phyloP scores from a whole-genome alignment of 176 grass and related monocot genomes.

The Eremochloa ophiuroides region DNA sequence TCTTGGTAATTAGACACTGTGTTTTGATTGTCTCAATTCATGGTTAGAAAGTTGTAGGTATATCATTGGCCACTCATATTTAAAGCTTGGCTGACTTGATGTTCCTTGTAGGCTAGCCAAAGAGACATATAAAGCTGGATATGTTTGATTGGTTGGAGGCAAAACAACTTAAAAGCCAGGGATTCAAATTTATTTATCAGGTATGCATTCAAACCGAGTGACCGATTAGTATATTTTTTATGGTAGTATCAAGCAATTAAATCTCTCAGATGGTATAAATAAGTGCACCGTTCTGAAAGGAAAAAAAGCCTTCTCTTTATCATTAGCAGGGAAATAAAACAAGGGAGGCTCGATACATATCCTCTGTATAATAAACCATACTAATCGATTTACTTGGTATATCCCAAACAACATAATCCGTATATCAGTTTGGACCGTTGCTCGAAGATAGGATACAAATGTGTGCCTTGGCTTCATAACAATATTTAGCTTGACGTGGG shows the following conservation, averaged over 20 bases:
- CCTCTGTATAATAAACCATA: no score
- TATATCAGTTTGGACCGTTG: neutral
- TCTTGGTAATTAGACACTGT: no score
- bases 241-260: neutral
- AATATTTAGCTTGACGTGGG: neutral
- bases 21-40: no score
- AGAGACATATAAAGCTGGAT: constrained; percentile 87
- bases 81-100: neutral
- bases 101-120: constrained; percentile 65
- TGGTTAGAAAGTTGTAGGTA: no score
- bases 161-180: constrained; percentile 72
- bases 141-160: constrained; percentile 75
- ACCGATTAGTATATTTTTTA: neutral
- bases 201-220: constrained; percentile 20
- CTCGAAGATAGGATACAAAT: neutral
- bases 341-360: no score
- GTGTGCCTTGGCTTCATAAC: neutral
- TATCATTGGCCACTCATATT: no score
- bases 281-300: no score
- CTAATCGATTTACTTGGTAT: no score
- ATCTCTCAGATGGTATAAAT: no score
- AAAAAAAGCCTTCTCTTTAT: no score
- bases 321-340: no score
- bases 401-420: no score
- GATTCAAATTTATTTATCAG: constrained; percentile 92